Evolutionary conservation across 495 filamentous ascomycete species (phyloP).

Genomic region (Hypoxylon lenormandii): DNA sequence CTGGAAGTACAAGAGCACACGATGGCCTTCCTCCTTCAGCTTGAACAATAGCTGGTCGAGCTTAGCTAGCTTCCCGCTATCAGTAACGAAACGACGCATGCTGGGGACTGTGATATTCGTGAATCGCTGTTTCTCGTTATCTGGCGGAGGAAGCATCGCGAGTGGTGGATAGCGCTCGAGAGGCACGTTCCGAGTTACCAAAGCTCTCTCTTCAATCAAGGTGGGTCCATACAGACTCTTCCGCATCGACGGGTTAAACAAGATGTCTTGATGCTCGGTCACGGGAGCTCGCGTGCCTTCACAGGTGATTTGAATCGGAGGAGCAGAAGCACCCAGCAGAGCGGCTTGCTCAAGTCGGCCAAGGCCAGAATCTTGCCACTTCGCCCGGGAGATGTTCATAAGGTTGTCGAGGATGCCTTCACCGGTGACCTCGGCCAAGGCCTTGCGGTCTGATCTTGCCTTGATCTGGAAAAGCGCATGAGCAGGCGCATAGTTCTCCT

Average conservation of each 20-base stretch:
- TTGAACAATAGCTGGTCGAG: constrained; percentile 86
- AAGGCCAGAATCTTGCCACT: constrained; percentile 77
- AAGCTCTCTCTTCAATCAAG: constrained; percentile 73
- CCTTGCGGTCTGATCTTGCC: constrained; percentile 72
- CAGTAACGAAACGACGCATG: constrained; percentile 98
- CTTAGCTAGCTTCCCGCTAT: constrained; percentile 94
- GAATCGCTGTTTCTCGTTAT: constrained; percentile 81
- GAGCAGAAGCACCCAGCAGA: constrained; percentile 79
- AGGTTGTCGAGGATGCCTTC: constrained; percentile 80
- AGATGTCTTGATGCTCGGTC: constrained; percentile 74
- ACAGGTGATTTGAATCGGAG: constrained; percentile 83
- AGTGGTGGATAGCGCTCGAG: constrained; percentile 70
- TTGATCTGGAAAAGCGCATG: constrained; percentile 85
- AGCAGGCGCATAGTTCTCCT: constrained; percentile 72
- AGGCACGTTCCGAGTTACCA: constrained; percentile 77
- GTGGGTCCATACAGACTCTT: constrained; percentile 77
- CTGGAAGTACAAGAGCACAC: constrained; percentile 99
- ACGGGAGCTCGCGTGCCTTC: constrained; percentile 71
- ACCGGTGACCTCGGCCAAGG: constrained; percentile 75
- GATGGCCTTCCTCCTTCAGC: constrained; percentile 91
- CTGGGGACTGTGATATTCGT: constrained; percentile 92
- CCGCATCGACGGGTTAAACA: constrained; percentile 83
- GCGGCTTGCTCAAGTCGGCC: constrained; percentile 82
- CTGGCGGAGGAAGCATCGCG: constrained; percentile 77
- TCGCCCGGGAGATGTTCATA: constrained; percentile 78